Evolutionary conservation across 2,329 filamentous ascomycete genomes (phyloP).

Genomic region (Sporothrix variecibatus): DNA sequence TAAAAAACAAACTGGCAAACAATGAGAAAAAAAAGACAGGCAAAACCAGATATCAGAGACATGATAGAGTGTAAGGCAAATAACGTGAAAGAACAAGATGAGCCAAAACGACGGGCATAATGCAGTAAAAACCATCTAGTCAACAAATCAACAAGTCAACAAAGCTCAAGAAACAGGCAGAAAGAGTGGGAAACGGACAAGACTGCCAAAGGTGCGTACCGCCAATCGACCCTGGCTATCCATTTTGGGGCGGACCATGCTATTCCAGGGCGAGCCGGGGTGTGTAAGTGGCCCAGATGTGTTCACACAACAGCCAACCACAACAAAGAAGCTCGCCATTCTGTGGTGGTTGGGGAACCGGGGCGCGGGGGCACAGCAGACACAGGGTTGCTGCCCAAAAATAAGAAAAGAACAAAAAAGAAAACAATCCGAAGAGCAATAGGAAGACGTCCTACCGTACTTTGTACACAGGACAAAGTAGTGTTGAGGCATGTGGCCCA

Average conservation of each 20-base stretch:
- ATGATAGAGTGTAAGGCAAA: not conserved
- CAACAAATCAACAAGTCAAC: not conserved
- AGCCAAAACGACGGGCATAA: not conserved
- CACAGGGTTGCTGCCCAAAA: slow-evolving; percentile 20
- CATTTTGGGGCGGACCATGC: not conserved
- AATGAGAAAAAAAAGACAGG: not conserved
- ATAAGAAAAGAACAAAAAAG: not conserved
- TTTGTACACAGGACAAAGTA: too few species aligned
- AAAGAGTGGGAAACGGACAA: not conserved
- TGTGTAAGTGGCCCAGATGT: slow-evolving; percentile 16
- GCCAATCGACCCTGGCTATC: not conserved
- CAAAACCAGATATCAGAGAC: not conserved
- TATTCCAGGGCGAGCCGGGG: slow-evolving; percentile 11
- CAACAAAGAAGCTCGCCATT: not conserved
- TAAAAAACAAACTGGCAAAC: not conserved
- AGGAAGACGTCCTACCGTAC: not conserved
- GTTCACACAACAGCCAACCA: slow-evolving; percentile 11
- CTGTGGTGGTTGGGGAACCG: not conserved
- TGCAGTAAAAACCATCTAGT: not conserved
- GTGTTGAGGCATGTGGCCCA: slow-evolving; percentile 1
- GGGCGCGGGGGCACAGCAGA: not conserved
- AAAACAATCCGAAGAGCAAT: not conserved
- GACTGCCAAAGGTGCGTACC: too few species aligned
- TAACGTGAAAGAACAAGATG: too few species aligned
- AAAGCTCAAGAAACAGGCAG: not conserved